A percentile compares a stretch with the other conserved stretches of the same genome.
Evolutionary conservation across 2,329 filamentous ascomycete genomes (phyloP).

Genomic region (Fusarium sp.): DNA sequence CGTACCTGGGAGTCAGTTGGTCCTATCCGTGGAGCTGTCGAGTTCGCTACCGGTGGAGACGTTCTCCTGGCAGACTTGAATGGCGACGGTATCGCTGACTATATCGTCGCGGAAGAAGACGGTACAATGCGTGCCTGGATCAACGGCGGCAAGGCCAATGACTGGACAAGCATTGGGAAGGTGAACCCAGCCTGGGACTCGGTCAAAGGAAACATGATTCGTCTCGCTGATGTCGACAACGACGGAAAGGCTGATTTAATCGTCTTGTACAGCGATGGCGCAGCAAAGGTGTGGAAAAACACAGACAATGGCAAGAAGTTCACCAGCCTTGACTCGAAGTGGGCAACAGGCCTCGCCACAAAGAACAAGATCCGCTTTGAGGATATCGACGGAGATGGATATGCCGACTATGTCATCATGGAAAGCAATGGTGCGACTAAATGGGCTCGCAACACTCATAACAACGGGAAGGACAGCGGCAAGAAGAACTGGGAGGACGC

Average conservation of each 20-base stretch:
- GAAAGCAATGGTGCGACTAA: slow-evolving; percentile 8
- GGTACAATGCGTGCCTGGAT: slow-evolving; percentile 24
- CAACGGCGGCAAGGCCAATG: slow-evolving; percentile 16
- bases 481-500: slow-evolving; percentile 28
- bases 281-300: slow-evolving; percentile 36
- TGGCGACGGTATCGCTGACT: slow-evolving; percentile 26
- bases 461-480: slow-evolving; percentile 16
- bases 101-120: slow-evolving; percentile 17
- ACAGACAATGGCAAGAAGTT: slow-evolving; percentile 18
- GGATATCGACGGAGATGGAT: slow-evolving; percentile 32
- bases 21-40: background rate
- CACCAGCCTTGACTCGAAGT: slow-evolving; percentile 7
- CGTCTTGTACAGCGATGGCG: slow-evolving; percentile 14
- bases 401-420: slow-evolving; percentile 32
- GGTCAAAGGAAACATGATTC: slow-evolving; percentile 23
- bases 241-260: slow-evolving; percentile 28
- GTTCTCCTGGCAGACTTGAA: slow-evolving; percentile 24
- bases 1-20: slow-evolving; percentile 21
- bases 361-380: slow-evolving; percentile 18
- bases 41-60: background rate
- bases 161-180: slow-evolving; percentile 19
- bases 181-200: slow-evolving; percentile 21
- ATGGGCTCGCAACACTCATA: slow-evolving; percentile 3
- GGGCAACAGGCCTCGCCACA: slow-evolving; percentile 20
- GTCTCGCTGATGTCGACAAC: slow-evolving; percentile 28